Base-by-base conservation (phyloP, 169 alveolate genomes). In the Amoebophrya sp. region DNA sequence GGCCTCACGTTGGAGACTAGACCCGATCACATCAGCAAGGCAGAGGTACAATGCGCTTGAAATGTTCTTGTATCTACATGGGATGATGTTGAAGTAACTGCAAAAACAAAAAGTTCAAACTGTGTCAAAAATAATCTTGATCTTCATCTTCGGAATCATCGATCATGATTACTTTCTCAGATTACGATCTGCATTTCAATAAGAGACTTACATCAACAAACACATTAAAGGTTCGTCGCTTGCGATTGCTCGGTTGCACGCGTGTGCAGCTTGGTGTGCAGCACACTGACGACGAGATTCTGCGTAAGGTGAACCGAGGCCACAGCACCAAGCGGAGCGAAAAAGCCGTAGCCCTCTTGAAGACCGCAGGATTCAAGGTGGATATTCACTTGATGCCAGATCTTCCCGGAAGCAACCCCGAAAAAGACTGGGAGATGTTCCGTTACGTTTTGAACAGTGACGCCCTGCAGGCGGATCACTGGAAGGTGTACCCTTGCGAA, bases 401-500 rank as follows among this genome's bases (percentile, higher is more conserved):
- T 91, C 95, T 97, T 41, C 99, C 99, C 0, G 94, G 96, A 34
- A 95, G 97, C 89, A 93, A 76, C 94, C 97, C 96, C 26, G 95
- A 95, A 76, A 94, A 94, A 94, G 99, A 98, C 89, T 93, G 94
- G 89, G 96, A 93, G 91, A 98, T 98, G 99, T 96, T 98, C 92
- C 93, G 95, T 90, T 94, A 95, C 90, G 96, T 96, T 29, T 93
- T 97, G 53, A 90, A 96, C 76, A 94, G 96, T 55, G 96, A 97
- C 55, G 96, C 94, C 40, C 96, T 98, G 54, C 99, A 98, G 95
- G 98, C 98, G 2, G 99, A 98, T 93, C 99, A 98, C 93, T 98
- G 99, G 99, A 98, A 98, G 94, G 96, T 98, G 41, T 98, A 98
- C 90, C 99, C 99, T 24, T 98, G 99, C 93, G 99, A 97, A 93